Evolutionary conservation across 2,329 filamentous ascomycete genomes (phyloP).

Genomic region (Blumeria hordei): DNA sequence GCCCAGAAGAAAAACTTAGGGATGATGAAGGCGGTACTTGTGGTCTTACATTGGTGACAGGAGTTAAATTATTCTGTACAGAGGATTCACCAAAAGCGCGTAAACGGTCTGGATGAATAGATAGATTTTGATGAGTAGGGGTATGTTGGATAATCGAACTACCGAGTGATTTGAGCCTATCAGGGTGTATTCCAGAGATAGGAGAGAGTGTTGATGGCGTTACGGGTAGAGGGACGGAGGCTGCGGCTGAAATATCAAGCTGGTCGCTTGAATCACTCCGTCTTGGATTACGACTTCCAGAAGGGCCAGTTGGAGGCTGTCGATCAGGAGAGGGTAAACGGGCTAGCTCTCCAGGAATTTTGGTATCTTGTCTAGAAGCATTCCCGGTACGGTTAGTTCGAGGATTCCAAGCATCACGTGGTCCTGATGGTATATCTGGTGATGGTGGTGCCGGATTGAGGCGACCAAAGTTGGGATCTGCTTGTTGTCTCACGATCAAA

Average conservation of each 20-base stretch:
- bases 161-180: constrained; percentile 25
- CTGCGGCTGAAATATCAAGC: constrained; percentile 7
- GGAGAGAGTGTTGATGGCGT: constrained; percentile 10
- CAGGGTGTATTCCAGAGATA: constrained; percentile 22
- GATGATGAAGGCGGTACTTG: constrained; percentile 11
- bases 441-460: constrained; percentile 26
- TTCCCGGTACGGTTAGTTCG: constrained; percentile 9
- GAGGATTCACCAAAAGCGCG: constrained; percentile 10
- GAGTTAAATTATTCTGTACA: constrained; percentile 12
- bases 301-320: constrained; percentile 15
- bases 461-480: constrained; percentile 38
- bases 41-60: constrained; percentile 14
- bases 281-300: constrained; percentile 10
- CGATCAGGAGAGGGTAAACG: constrained; percentile 14
- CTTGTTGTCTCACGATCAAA: constrained; percentile 16
- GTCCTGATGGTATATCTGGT: constrained; percentile 27
- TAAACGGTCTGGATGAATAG: constrained; percentile 15
- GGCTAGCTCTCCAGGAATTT: constrained; percentile 7
- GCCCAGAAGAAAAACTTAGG: constrained; percentile 12
- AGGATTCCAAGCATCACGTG: constrained; percentile 24
- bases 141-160: constrained; percentile 13
- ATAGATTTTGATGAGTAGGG: constrained; percentile 12
- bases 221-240: constrained; percentile 8
- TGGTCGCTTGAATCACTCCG: constrained; percentile 10
- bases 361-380: constrained; percentile 8